These are phyloP conservation scores for Penicillium palitans DNA, from an alignment of 2,329 filamentous ascomycete species.

Conservation along the genomic window DNA sequence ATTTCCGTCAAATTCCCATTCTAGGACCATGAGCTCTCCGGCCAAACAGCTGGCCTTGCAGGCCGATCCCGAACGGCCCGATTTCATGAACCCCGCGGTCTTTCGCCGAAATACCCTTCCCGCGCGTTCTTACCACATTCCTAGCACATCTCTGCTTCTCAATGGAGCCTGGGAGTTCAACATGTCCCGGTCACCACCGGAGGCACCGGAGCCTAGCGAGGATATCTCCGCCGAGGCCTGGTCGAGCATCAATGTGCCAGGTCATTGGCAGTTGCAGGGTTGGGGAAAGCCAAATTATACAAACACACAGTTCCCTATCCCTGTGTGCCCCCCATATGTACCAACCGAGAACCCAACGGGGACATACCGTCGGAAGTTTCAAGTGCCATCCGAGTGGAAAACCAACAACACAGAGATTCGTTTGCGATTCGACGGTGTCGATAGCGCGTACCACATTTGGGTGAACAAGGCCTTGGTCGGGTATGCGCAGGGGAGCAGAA, in stretches of 20 bases:
- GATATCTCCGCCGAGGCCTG: constrained; percentile 1
- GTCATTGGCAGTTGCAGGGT: constrained; percentile 69
- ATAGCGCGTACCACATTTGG: constrained; percentile 71
- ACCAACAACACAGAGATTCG: constrained; percentile 47
- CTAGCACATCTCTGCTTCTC: constrained; percentile 47
- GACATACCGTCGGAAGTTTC: constrained; percentile 58
- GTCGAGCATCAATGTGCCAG: constrained; percentile 57
- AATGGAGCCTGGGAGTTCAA: constrained; percentile 62
- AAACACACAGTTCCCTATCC: constrained; percentile 65
- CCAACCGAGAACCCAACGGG: constrained; percentile 64
- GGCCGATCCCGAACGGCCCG: no score
- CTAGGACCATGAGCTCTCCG: no score
- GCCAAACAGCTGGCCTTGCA: no score
- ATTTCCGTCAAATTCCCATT: no score
- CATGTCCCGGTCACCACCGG: constrained; percentile 48
- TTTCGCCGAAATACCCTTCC: constrained; percentile 57
- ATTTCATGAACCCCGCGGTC: constrained; percentile 30
- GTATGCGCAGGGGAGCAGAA: constrained; percentile 68
- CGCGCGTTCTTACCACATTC: constrained; percentile 55
- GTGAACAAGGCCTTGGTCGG: constrained; percentile 65
- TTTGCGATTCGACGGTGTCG: constrained; percentile 70
- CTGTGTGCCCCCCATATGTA: constrained; percentile 62
- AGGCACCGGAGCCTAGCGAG: constrained; percentile 37
- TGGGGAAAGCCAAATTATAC: constrained; percentile 68
- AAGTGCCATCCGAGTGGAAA: constrained; percentile 44